A percentile compares a stretch with the other conserved stretches of the same genome.
Evolutionary conservation across 2,329 filamentous ascomycete species (phyloP).

Genomic region (Neoarthrinium moseri): DNA sequence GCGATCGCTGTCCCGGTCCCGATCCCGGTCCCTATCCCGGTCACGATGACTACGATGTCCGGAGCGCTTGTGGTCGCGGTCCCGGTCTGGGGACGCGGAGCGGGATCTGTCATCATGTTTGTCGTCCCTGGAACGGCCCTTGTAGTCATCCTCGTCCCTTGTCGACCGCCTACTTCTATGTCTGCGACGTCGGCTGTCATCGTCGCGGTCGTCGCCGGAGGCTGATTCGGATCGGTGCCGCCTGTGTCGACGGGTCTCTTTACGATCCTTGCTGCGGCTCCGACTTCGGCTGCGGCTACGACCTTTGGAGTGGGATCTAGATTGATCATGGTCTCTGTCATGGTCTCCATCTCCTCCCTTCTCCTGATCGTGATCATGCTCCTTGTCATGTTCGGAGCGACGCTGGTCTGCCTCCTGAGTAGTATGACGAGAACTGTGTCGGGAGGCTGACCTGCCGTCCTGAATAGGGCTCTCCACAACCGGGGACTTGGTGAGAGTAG

Average conservation of each 20-base stretch:
- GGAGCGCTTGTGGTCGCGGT: conserved; percentile 43
- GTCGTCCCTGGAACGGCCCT: conserved; percentile 35
- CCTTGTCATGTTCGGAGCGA: conserved; percentile 33
- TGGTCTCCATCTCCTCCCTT: conserved; percentile 16
- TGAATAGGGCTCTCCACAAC: conserved; percentile 27
- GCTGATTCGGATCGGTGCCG: conserved; percentile 53
- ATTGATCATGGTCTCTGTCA: conserved; percentile 29
- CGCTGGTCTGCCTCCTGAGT: conserved; percentile 34
- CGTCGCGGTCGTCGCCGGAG: conserved; percentile 45
- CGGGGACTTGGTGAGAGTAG: conserved; percentile 28
- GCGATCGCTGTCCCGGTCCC: conserved; percentile 31
- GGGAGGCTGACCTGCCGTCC: conserved; percentile 36
- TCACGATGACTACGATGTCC: conserved; percentile 45
- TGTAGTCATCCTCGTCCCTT: conserved; percentile 45
- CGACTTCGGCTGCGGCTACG: conserved; percentile 34
- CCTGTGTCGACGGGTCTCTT: conserved; percentile 48
- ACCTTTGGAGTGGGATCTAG: conserved; percentile 28
- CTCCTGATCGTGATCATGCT: conserved; percentile 23
- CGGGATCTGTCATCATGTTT: conserved; percentile 56
- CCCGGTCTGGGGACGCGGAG: conserved; percentile 58
- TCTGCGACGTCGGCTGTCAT: conserved; percentile 51
- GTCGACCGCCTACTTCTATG: conserved; percentile 42
- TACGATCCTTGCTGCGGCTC: conserved; percentile 43
- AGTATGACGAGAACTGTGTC: conserved; percentile 46
- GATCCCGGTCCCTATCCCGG: conserved; percentile 40